Base-by-base conservation (phyloP, 768 basidiomycete species). In the Phaffia tasmanica region DNA sequence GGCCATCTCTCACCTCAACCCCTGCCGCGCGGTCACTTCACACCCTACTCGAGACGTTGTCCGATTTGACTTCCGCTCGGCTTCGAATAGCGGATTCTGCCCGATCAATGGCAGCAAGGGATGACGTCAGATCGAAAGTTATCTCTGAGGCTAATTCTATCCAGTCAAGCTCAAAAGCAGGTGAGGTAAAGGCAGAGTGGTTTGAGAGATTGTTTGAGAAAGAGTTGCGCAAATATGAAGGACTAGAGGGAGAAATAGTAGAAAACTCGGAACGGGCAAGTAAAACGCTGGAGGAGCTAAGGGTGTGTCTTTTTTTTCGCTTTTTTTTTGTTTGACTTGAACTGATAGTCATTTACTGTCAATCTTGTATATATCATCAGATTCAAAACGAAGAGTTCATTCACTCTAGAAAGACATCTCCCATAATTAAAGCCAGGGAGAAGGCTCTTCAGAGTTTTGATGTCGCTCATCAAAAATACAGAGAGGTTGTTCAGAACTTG, bases 181-280 rank as follows among this genome's bases (percentile, higher is more conserved):
- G 74, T 3, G 85, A 89, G 71, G 82, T 89, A 21, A 84, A 85
- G 47, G 84, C 93, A 0, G 86, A 85, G 27, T 86, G 87, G 85
- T 97, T 97, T 73, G 88, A 92, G 72, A 86, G 87, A 63, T 79
- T 88, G 16, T 82, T 86, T 32, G 86, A 89, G 64, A 81, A 84
- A 68, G 87, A 88, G 72, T 76, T 97, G 60, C 81, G 81, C 0
- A 92, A 91, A 76, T 93, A 90, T 70, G 87, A 89, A 66, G 81
- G 81, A 68, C 86, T 85, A 72, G 74, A 74, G 57, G 71, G 70
- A 23, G 80, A 79, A 58, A 78, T 97, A 47, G 79, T 81, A 47
- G 83, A 82, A 63, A 80, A 85, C 49, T 79, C 69, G 19, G 78
- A 80, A 69, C 82, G 81, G 72, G 89, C 94, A 71, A 80, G 82